Conservation (phyloP, 805 yeast species). For the Yarrowia yakushimensis region DNA sequence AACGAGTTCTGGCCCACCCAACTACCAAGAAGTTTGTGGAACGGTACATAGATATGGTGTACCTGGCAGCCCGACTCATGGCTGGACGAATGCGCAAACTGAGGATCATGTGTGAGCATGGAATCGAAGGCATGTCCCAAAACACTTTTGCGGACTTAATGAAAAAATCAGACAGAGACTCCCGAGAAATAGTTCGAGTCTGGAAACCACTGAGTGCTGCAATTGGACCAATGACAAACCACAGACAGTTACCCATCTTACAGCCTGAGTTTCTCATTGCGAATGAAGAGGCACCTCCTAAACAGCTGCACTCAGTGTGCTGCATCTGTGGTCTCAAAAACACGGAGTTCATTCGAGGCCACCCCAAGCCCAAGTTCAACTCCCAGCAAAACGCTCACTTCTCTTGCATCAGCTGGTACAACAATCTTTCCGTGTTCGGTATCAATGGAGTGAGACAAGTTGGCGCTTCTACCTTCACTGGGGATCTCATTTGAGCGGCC, state of each 20-base stretch:
- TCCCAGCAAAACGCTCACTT: conserved; percentile 28
- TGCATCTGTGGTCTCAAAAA: conserved; percentile 32
- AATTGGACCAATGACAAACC: conserved; percentile 27
- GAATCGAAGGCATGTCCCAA: not conserved
- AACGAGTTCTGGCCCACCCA: conserved; percentile 30
- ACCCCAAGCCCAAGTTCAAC: conserved; percentile 28
- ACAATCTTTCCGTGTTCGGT: conserved; percentile 28
- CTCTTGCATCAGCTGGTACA: conserved; percentile 31
- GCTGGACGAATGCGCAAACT: conserved; percentile 31
- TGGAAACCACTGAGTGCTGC: conserved; percentile 30
- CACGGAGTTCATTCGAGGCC: conserved; percentile 30
- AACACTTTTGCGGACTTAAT: not conserved
- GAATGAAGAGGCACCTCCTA: not conserved
- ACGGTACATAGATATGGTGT: conserved; percentile 29
- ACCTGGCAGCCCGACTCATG: conserved; percentile 31
- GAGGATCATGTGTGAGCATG: not conserved
- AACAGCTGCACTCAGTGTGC: conserved; percentile 26
- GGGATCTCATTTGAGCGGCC: not conserved
- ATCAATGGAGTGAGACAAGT: not conserved
- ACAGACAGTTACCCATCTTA: conserved; percentile 27
- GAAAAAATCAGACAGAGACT: conserved; percentile 30
- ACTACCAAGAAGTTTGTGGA: conserved; percentile 30
- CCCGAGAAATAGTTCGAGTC: conserved; percentile 29
- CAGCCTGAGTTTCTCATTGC: conserved; percentile 21
- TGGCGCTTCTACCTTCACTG: not conserved